Conservation (phyloP, 2,329 filamentous ascomycete genomes). For the Orbilia oligospora region DNA sequence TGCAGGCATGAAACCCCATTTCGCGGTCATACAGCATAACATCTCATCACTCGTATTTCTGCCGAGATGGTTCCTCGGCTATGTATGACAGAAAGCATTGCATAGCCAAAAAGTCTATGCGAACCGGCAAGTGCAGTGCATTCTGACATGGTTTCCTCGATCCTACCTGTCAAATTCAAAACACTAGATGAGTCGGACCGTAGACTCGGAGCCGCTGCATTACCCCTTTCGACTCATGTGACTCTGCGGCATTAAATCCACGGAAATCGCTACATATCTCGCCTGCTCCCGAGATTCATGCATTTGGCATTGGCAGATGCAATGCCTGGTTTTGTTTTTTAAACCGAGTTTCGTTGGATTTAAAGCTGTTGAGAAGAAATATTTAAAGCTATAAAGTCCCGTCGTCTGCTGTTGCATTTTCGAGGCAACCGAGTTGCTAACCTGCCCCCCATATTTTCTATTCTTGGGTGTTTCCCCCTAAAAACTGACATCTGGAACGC, state of each 20-base stretch:
- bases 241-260: slow-evolving; percentile 50
- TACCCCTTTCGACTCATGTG: slow-evolving; percentile 52
- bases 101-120: slow-evolving; percentile 38
- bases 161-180: slow-evolving; percentile 50
- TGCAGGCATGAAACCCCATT: slow-evolving; percentile 50
- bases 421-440: slow-evolving; percentile 38
- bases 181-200: slow-evolving; percentile 53
- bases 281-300: slow-evolving; percentile 32
- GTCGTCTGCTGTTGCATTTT: slow-evolving; percentile 52
- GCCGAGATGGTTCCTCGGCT: slow-evolving; percentile 36
- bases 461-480: slow-evolving; percentile 32
- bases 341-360: background rate
- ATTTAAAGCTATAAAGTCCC: slow-evolving; percentile 34
- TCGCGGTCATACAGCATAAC: slow-evolving; percentile 41
- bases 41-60: slow-evolving; percentile 39
- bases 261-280: slow-evolving; percentile 28
- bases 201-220: slow-evolving; percentile 51
- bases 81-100: slow-evolving; percentile 46
- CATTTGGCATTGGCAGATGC: slow-evolving; percentile 18
- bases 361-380: slow-evolving; percentile 16
- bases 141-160: slow-evolving; percentile 22
- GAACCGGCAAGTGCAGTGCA: slow-evolving; percentile 21
- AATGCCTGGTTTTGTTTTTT: slow-evolving; percentile 19
- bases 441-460: slow-evolving; percentile 35
- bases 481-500: slow-evolving; percentile 21